Base-by-base conservation (phyloP, 176 grass and related monocot genomes). In the Aegilops bicornis region DNA sequence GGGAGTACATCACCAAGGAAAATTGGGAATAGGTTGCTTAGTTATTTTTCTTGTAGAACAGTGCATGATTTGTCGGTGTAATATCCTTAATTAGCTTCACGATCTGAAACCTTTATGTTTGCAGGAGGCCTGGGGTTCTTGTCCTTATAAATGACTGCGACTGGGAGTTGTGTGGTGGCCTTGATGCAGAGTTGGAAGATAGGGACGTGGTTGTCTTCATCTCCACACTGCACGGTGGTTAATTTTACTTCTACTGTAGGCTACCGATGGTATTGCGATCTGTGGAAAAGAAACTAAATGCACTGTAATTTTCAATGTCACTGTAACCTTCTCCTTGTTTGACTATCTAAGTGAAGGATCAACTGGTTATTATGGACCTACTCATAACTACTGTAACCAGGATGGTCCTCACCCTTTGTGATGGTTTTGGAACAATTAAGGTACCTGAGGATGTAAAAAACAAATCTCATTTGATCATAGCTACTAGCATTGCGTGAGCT, bases 191-290 rank as follows among this genome's bases (percentile, higher is more conserved):
- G 82, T 82, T 98, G 76, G 96, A 92, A 88, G 96, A 98, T 56
- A 98, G 96, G 79, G 96, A 98, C 82, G 79, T 85, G 22, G 90
- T 98, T 48, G 93, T 98, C 39, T 98, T 96, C 78, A 96, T 96
- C 69, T 96, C 93, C 67, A 98, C 92, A 64, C 63, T 98, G 78
- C 93, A 98, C 77, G 93, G 96, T 64, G 96, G 93, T 89, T 98
- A 88, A 59, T 78, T 50, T 83, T 72, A 30, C 33, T 29, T 82
- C 16, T 89, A 86, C 56, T 6, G 66, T 60, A 36, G 6, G 27
- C 32, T 73, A 72, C 47, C 1, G 43, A 78, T 70, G 65, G 4
- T 2, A 1, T 30, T 43, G 30, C 14, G 4, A 74, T 73, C 25
- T 66, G 22, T 78, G 88, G 29, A 64, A 69, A 76, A 62, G 20